Evolutionary conservation across 1,284 basidiomycete species (phyloP), one percentile per base, ranked within the genome.

Genomic region (Cystobasidiaceae sp.): DNA sequence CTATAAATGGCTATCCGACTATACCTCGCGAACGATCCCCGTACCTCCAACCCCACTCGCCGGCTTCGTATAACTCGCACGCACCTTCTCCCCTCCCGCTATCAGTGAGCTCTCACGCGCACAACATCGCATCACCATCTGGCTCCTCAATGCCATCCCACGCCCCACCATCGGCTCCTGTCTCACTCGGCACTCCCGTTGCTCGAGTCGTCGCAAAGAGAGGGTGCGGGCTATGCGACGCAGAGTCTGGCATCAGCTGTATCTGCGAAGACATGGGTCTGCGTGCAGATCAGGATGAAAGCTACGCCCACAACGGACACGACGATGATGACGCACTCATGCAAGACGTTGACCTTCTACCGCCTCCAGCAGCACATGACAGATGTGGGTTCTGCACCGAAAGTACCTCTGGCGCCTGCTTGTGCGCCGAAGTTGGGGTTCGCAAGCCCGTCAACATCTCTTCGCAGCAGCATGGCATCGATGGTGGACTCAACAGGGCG

Each of bases 321-420:
- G 54, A 44, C 28, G 28, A n/a, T n/a, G n/a, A n/a, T 25, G 21
- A 49, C 4, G 27, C 50, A 39, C 23, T 37, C 33, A 37, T 52
- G 15, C 25, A 25, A 30, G 50, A 52, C 28, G 33, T 52, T 8
- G 41, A 52, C n/a, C 33, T 52, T 4, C 21, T 52, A 37, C 50
- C 50, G 7, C 41, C 50, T 7, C 46, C 17, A 25, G n/a, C n/a
- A n/a, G n/a, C n/a, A n/a, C n/a, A n/a, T n/a, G 49, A 51, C 13
- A 62, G 48, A 33, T 62, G 60, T 25, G 60, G 60, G 19, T 54
- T 62, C 33, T 62, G 60, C 27, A 62, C 60, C 9, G 60, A 62
- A 27, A 37, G 33, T 8, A 56, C 54, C 21, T 43, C 39, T 23
- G 60, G 60, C 30, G 60, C 46, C 21, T 62, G 60, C 28, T 21